These are phyloP conservation scores for Candida tetrigidarum DNA, from an alignment of 1,139 yeast species.

Conservation along the genomic window DNA sequence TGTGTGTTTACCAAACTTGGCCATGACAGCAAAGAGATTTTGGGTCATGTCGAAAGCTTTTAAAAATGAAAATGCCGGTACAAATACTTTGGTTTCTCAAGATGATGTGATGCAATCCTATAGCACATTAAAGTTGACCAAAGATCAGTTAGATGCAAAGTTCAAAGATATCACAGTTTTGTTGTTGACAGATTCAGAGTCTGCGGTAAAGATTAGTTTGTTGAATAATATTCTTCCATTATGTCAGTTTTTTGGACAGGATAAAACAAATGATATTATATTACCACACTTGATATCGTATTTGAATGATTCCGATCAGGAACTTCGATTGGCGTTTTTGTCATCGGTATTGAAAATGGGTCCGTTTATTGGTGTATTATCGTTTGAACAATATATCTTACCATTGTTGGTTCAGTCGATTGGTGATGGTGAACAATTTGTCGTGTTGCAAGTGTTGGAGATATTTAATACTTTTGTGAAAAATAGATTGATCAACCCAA, in stretches of 20 bases:
- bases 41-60: conserved; percentile 67
- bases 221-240: conserved; percentile 71
- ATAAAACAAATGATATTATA: conserved; percentile 84
- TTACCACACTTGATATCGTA: conserved; percentile 91
- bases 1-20: conserved; percentile 69
- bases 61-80: conserved; percentile 34
- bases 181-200: conserved; percentile 69
- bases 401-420: conserved; percentile 85
- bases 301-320: conserved; percentile 75
- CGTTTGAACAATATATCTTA: conserved; percentile 85
- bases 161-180: conserved; percentile 70
- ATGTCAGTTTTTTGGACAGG: conserved; percentile 84
- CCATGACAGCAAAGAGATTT: conserved; percentile 64
- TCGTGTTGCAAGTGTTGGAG: conserved; percentile 74
- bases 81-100: conserved; percentile 8
- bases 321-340: conserved; percentile 71
- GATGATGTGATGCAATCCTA: conserved; percentile 16
- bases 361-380: conserved; percentile 76
- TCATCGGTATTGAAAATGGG: conserved; percentile 79
- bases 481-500: conserved; percentile 39
- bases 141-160: conserved; percentile 36
- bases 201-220: conserved; percentile 71
- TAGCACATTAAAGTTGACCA: conserved; percentile 26
- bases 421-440: conserved; percentile 82
- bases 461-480: conserved; percentile 51